Percentiles rank a stretch among this genome's conserved stretches.
Evolutionary conservation across 2,329 filamentous ascomycete species (phyloP).

Genomic region (Cytospora mali): DNA sequence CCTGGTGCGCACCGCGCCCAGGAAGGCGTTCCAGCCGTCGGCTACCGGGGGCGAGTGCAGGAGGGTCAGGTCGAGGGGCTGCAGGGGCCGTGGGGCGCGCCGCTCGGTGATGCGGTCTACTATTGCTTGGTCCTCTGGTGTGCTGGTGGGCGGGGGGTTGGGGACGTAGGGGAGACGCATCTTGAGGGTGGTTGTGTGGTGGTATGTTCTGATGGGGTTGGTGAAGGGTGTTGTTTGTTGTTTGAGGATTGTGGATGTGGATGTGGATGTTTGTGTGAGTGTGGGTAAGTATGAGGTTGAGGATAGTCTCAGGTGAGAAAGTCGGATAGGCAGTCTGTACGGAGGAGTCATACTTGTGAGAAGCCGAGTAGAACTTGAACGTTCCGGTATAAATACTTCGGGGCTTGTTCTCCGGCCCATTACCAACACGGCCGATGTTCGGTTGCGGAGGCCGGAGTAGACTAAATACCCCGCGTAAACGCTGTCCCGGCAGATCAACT

Average conservation of each 20-base stretch:
- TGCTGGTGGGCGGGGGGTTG: conserved; percentile 50
- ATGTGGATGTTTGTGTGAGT: not conserved
- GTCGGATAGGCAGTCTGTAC: not conserved
- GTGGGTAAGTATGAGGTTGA: not conserved
- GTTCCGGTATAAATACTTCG: not conserved
- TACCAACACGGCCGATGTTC: conserved; percentile 12
- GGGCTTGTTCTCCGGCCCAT: not conserved
- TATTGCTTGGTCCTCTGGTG: conserved; percentile 56
- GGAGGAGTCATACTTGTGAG: not conserved
- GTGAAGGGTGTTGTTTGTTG: not conserved
- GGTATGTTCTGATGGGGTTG: not conserved
- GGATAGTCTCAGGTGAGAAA: not conserved
- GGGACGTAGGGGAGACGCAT: conserved; percentile 72
- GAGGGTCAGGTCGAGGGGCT: conserved; percentile 74
- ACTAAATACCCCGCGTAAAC: conserved; percentile 19
- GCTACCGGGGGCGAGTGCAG: conserved; percentile 75
- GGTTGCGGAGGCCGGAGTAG: not conserved
- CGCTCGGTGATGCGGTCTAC: conserved; percentile 66
- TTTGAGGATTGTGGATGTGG: not conserved
- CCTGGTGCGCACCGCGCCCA: conserved; percentile 63
- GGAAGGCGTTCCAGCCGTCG: conserved; percentile 74
- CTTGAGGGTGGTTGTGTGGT: conserved; percentile 32
- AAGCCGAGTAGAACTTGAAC: not conserved
- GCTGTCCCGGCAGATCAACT: conserved; percentile 22
- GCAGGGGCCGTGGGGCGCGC: conserved; percentile 69